These are phyloP conservation scores for Diaporthe nobilis DNA, from an alignment of 2,329 filamentous ascomycete genomes.

Conservation along the genomic window DNA sequence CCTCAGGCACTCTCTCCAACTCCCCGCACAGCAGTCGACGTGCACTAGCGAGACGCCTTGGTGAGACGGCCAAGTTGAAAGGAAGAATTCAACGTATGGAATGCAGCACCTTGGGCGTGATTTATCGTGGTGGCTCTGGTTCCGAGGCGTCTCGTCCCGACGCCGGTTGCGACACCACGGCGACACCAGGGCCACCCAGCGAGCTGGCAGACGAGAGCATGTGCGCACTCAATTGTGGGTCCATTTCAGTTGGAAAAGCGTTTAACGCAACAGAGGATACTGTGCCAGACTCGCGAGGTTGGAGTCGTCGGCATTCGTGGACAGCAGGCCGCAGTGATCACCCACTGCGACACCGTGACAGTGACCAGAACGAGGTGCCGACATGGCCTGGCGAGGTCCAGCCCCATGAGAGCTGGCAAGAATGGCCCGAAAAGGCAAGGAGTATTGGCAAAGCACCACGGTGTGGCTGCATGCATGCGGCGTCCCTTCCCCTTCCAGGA, in stretches of 20 bases:
- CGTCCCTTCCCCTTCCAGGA: not conserved
- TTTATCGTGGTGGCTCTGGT: not conserved
- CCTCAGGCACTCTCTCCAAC: not conserved
- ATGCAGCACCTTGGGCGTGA: not conserved
- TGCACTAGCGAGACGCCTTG: slow-evolving; percentile 12
- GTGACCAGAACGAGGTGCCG: slow-evolving; percentile 13
- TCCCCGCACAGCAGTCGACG: not conserved
- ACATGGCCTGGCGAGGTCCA: slow-evolving; percentile 19
- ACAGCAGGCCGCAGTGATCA: not conserved
- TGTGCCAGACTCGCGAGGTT: not conserved
- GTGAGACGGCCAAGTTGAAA: slow-evolving; percentile 22
- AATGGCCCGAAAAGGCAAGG: slow-evolving; percentile 1
- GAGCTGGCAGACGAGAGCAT: not conserved
- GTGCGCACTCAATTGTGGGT: not conserved
- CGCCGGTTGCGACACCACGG: slow-evolving; percentile 18
- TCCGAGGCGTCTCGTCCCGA: slow-evolving; percentile 30
- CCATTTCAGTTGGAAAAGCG: not conserved
- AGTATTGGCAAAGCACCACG: slow-evolving; percentile 33
- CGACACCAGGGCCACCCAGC: slow-evolving; percentile 3
- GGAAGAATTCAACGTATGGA: not conserved
- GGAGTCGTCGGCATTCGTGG: not conserved
- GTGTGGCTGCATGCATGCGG: slow-evolving; percentile 22
- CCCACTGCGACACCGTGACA: not conserved
- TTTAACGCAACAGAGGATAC: not conserved
- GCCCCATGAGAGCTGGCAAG: not conserved